A percentile compares a stretch with the other conserved stretches of the same genome.
Evolutionary conservation across 75 land plant species (phyloP).

Genomic region (Pinus tabuliformis): DNA sequence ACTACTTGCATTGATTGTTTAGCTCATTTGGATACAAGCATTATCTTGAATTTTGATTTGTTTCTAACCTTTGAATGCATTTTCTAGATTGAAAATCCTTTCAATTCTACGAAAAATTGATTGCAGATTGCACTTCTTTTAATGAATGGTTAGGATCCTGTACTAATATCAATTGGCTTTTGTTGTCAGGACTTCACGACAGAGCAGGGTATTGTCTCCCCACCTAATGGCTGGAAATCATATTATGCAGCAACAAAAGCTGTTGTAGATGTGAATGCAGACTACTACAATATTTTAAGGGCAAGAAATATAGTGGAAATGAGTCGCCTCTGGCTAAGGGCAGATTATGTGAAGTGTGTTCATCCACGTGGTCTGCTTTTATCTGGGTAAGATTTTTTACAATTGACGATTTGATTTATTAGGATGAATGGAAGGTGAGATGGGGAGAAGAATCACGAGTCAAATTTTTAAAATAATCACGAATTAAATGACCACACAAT

Average conservation of each 20-base stretch:
- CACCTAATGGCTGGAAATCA: constrained; percentile 85
- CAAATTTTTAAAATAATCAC: too few species aligned
- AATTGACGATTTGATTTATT: not conserved
- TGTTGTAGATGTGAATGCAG: constrained; percentile 57
- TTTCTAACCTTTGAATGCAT: not conserved
- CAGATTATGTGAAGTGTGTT: constrained; percentile 92
- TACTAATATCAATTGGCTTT: not conserved
- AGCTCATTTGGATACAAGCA: not conserved
- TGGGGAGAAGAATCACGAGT: too few species aligned
- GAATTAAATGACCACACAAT: too few species aligned
- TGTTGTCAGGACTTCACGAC: constrained; percentile 62
- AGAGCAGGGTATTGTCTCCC: constrained; percentile 60
- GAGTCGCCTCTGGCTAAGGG: constrained; percentile 75
- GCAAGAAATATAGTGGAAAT: constrained; percentile 56
- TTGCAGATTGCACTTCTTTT: not conserved
- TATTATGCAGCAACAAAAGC: constrained; percentile 91
- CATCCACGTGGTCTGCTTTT: constrained; percentile 73
- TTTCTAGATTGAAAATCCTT: not conserved
- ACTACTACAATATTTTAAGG: constrained; percentile 72
- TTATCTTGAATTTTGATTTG: not conserved
- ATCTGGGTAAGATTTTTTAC: constrained; percentile 55
- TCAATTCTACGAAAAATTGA: not conserved
- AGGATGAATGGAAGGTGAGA: too few species aligned
- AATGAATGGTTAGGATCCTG: not conserved
- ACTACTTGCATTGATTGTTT: not conserved